Percentiles rank a stretch among this genome's conserved stretches.
These are phyloP conservation scores for Oxytropis ochrocephala DNA, from an alignment of 306 rosid species.

Conservation along the genomic window DNA sequence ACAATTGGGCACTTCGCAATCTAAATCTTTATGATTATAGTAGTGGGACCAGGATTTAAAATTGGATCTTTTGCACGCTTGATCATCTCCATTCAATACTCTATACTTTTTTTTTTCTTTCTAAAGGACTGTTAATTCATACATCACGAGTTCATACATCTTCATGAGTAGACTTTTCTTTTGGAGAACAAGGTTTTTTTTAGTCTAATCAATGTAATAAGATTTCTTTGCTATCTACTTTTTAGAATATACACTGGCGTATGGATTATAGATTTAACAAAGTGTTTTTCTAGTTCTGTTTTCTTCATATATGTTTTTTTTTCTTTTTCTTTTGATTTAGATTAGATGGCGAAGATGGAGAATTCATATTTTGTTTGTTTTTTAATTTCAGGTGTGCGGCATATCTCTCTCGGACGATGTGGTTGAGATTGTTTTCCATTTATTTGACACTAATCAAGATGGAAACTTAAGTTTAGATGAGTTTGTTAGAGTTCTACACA, in stretches of 20 bases:
- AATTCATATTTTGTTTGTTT: constrained; percentile 4
- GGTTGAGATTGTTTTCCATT: constrained; percentile 61
- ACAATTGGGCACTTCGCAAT: not conserved
- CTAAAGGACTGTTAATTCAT: not conserved
- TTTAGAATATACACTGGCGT: not conserved
- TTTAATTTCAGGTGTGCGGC: constrained; percentile 65
- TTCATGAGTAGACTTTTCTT: not conserved
- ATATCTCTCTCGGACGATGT: constrained; percentile 50
- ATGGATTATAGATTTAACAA: not conserved
- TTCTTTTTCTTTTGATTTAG: not conserved
- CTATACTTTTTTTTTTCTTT: not conserved
- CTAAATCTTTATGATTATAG: not conserved
- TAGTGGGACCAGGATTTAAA: not conserved
- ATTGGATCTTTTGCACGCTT: not conserved
- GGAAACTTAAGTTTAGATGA: constrained; percentile 61
- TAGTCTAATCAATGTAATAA: not conserved
- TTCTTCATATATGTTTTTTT: not conserved
- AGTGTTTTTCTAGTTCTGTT: not conserved
- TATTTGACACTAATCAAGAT: constrained; percentile 70
- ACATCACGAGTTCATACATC: not conserved
- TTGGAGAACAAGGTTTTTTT: not conserved
- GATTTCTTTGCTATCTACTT: not conserved
- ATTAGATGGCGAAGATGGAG: not conserved
- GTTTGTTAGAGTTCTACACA: constrained; percentile 55
- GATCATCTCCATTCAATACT: not conserved